These are phyloP conservation scores for Metschnikowia lochheadii DNA, from an alignment of 805 yeast species.

Conservation along the genomic window DNA sequence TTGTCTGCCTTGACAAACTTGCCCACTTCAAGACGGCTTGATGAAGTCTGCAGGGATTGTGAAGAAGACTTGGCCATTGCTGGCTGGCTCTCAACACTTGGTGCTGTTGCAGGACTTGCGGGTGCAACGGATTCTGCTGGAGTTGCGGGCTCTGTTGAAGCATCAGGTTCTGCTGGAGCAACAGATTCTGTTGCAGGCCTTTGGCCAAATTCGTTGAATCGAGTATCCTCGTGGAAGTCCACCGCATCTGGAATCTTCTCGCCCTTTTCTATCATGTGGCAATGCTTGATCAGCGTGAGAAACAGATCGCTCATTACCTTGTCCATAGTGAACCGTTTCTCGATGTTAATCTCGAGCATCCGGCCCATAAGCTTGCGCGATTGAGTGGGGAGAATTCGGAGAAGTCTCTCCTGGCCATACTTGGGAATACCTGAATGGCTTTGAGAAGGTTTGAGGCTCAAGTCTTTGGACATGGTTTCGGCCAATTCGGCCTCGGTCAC, in stretches of 20 bases:
- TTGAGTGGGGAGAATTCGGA: constrained; percentile 65
- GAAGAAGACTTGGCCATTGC: background rate
- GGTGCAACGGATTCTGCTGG: background rate
- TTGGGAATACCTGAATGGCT: constrained; percentile 10
- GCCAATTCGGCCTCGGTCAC: constrained; percentile 10
- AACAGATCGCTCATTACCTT: constrained; percentile 58
- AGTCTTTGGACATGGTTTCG: constrained; percentile 12
- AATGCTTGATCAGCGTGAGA: constrained; percentile 51
- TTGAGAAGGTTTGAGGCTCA: constrained; percentile 5
- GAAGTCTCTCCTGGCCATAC: constrained; percentile 66
- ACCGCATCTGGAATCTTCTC: constrained; percentile 5
- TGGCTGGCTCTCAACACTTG: background rate
- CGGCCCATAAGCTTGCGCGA: constrained; percentile 56
- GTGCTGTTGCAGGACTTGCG: background rate
- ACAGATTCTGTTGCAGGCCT: constrained; percentile 4
- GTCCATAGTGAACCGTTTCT: constrained; percentile 53
- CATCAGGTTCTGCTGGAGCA: constrained; percentile 2
- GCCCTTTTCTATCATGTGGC: constrained; percentile 33
- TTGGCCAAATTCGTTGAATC: constrained; percentile 1
- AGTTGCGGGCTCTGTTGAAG: background rate
- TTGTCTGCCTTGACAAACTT: constrained; percentile 23
- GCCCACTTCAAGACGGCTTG: constrained; percentile 4
- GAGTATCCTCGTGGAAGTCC: constrained; percentile 1
- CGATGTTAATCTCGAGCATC: constrained; percentile 64
- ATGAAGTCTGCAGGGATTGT: background rate